These are phyloP conservation scores for Diplocarpon rosae DNA, from an alignment of 2,329 filamentous ascomycete species.

Conservation along the genomic window DNA sequence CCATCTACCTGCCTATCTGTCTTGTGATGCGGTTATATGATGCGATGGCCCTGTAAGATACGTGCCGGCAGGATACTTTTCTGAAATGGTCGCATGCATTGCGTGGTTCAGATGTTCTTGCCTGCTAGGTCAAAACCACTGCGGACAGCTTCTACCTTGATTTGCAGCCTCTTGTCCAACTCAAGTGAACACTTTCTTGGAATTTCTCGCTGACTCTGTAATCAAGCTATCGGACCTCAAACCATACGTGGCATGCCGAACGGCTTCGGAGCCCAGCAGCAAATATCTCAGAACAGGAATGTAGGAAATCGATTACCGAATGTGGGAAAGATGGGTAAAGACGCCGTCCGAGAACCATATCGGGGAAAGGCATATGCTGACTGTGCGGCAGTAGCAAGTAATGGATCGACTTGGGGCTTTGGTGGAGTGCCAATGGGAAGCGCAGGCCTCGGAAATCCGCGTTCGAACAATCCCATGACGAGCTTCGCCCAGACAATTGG, in stretches of 20 bases:
- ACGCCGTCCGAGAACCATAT: constrained; percentile 1
- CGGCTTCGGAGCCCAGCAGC: constrained; percentile 48
- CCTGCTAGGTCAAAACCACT: background rate
- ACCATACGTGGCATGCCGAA: constrained; percentile 50
- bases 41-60: too few species aligned
- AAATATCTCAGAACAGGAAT: constrained; percentile 42
- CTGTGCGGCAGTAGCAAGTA: constrained; percentile 26
- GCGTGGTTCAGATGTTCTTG: background rate
- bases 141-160: background rate
- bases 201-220: constrained; percentile 14
- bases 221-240: constrained; percentile 42
- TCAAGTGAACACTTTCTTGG: background rate
- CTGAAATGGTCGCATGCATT: too few species aligned
- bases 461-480: constrained; percentile 43
- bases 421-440: constrained; percentile 50
- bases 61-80: too few species aligned
- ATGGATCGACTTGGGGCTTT: constrained; percentile 46
- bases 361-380: constrained; percentile 15
- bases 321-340: constrained; percentile 54
- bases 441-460: constrained; percentile 41
- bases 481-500: constrained; percentile 57
- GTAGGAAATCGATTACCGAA: constrained; percentile 50
- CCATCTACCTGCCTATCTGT: too few species aligned
- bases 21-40: too few species aligned
- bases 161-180: background rate